phyloP scores from a whole-genome alignment of 2,329 filamentous ascomycete species.

The Elsinoe fawcettii region DNA sequence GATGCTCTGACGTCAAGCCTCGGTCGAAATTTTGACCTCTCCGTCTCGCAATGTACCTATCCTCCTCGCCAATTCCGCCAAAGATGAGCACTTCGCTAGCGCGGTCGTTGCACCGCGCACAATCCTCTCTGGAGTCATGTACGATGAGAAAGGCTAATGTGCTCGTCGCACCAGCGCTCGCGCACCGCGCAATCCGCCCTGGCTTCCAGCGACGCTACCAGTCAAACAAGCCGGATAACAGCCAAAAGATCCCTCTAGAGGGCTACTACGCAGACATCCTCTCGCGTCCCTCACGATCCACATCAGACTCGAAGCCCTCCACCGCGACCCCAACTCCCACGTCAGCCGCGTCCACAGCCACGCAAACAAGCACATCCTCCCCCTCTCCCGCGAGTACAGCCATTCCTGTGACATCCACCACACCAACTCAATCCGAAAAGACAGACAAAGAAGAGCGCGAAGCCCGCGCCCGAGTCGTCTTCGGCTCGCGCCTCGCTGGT shows the following conservation, averaged over 20 bases:
- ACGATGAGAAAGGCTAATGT: not conserved
- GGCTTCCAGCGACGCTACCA: conserved; percentile 8
- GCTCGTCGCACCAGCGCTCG: not conserved
- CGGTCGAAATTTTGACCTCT: not conserved
- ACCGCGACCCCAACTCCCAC: conserved; percentile 21
- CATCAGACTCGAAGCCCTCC: conserved; percentile 15
- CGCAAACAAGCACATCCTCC: conserved; percentile 23
- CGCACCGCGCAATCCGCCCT: not conserved
- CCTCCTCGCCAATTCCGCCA: not conserved
- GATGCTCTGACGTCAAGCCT: conserved; percentile 5
- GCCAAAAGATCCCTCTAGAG: conserved; percentile 18
- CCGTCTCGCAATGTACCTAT: not conserved
- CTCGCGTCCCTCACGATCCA: conserved; percentile 14
- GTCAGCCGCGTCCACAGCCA: not conserved
- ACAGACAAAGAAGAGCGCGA: conserved; percentile 49
- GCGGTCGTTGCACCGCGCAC: not conserved
- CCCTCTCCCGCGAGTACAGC: conserved; percentile 27
- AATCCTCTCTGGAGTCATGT: not conserved
- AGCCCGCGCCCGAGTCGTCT: conserved; percentile 60
- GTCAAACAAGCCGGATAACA: not conserved
- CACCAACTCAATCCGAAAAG: conserved; percentile 24
- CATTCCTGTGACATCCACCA: conserved; percentile 29
- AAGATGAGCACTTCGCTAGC: conserved; percentile 2
- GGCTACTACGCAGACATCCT: conserved; percentile 24
- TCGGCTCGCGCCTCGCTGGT: conserved; percentile 70